phyloP scores from a whole-genome alignment of 1,139 yeast genomes.

The Sugiyamaella pinicola region DNA sequence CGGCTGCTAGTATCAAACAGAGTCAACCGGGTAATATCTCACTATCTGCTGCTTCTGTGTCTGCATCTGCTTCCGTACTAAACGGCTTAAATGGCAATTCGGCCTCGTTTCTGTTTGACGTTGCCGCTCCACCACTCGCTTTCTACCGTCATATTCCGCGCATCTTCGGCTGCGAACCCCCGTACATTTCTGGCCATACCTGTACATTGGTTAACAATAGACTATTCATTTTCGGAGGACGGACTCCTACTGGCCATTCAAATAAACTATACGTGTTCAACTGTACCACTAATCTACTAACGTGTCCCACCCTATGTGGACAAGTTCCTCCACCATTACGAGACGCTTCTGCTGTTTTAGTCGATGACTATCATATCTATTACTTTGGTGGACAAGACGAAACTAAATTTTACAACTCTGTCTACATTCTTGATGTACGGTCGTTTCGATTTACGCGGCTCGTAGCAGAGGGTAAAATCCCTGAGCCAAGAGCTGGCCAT shows the following conservation, averaged over 20 bases:
- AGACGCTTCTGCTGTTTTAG: constrained; percentile 29
- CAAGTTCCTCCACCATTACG: constrained; percentile 28
- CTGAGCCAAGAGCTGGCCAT: constrained; percentile 32
- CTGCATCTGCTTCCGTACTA: constrained; percentile 16
- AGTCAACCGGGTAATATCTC: constrained; percentile 1
- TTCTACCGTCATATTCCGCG: constrained; percentile 32
- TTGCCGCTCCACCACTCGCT: constrained; percentile 31
- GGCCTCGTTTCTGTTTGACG: constrained; percentile 18
- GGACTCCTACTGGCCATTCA: constrained; percentile 28
- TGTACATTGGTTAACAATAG: constrained; percentile 26
- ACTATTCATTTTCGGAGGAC: constrained; percentile 33
- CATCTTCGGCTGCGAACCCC: constrained; percentile 34
- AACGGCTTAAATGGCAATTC: constrained; percentile 6
- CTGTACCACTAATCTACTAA: constrained; percentile 29
- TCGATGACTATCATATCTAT: constrained; percentile 26
- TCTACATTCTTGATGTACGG: constrained; percentile 28
- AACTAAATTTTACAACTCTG: constrained; percentile 20
- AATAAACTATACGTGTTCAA: constrained; percentile 30
- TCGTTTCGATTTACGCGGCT: constrained; percentile 24
- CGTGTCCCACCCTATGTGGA: constrained; percentile 26
- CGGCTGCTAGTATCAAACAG: not conserved
- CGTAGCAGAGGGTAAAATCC: constrained; percentile 21
- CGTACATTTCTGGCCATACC: constrained; percentile 32
- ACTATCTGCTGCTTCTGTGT: constrained; percentile 5
- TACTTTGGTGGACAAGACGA: constrained; percentile 34